Base-by-base conservation (phyloP, 306 rosid genomes). In the Fragaria iinumae region DNA sequence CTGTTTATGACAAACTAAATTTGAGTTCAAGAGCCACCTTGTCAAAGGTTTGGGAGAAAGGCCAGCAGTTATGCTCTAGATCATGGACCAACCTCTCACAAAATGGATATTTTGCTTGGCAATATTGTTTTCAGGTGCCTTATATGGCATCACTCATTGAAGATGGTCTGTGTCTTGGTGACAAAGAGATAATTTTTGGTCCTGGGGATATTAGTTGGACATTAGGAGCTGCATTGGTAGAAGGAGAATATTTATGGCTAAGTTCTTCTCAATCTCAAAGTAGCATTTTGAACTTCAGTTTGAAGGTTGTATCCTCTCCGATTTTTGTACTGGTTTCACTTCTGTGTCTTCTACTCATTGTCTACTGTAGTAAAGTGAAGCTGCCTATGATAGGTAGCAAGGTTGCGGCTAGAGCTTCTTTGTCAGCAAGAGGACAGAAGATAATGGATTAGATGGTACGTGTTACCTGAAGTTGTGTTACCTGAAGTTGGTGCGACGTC, bases 181-280 rank as follows among this genome's bases (percentile, higher is more conserved):
- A 87, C 74, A 85, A 77, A 79, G 93, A 89, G 66, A 86, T 90
- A 34, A 69, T 82, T 47, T 93, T 91, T 80, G 98, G 97, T 71
- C 98, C 97, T 47, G 89, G 85, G n/a, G 97, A 89, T 79, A 79
- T 89, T 77, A 87, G 97, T 52, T 93, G 98, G 97, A 93, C 98
- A 49, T 71, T 91, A 82, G 97, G 98, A 79, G 98, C 93, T 70
- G 93, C 93, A 39, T 65, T 93, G 79, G 82, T 90, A 49, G 97
- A 91, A 85, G 92, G 92, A 16, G 76, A 82, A 49, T 82, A 77
- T 78, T 43, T 83, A 23, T 84, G 88, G 88, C 72, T 72, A 49
- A 78, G 84, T 75, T 44, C 67, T 52, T 32, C 79, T 78, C 76
- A 76, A 71, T 63, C 79, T 52, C 83, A 79, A 71, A 50, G 48